A percentile compares a stretch with the other conserved stretches of the same genome.
Evolutionary conservation across 2,329 filamentous ascomycete species (phyloP).

Genomic region (Bipolaris bicolor): DNA sequence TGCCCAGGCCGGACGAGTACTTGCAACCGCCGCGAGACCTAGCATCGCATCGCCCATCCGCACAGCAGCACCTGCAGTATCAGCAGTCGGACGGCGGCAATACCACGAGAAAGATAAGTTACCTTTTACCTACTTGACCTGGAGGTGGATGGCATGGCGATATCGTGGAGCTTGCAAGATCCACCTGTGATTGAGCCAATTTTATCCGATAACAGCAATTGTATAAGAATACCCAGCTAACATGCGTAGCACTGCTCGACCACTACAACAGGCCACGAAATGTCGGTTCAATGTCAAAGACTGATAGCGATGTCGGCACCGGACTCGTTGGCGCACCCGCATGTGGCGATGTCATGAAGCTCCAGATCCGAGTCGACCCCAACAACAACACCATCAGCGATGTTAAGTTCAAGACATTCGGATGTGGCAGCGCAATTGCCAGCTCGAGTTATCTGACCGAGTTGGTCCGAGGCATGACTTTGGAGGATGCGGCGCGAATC

Average conservation of each 20-base stretch:
- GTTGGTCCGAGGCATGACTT: constrained; percentile 91
- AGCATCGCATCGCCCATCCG: constrained; percentile 56
- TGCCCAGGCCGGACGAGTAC: constrained; percentile 58
- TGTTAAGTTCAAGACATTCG: constrained; percentile 98
- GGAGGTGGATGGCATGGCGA: constrained; percentile 21
- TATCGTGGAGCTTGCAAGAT: constrained; percentile 7
- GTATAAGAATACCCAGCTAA: constrained; percentile 46
- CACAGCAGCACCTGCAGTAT: constrained; percentile 51
- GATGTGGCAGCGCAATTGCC: constrained; percentile 92
- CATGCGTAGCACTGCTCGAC: constrained; percentile 66
- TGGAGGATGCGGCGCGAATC: constrained; percentile 91
- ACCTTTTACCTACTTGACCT: constrained; percentile 4
- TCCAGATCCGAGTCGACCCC: constrained; percentile 91
- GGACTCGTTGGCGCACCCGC: constrained; percentile 90
- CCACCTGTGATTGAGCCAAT: constrained; percentile 9
- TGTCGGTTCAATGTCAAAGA: constrained; percentile 80
- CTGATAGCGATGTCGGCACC: constrained; percentile 82
- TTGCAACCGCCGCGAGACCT: constrained; percentile 57
- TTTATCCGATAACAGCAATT: background rate
- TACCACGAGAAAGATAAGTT: constrained; percentile 72
- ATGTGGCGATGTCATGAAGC: constrained; percentile 91
- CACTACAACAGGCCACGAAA: constrained; percentile 83
- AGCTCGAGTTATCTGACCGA: constrained; percentile 94
- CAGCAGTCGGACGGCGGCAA: constrained; percentile 52
- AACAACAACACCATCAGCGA: constrained; percentile 87